Conservation (phyloP, 139 green algal species). For the Diplosphaera chodatii region DNA sequence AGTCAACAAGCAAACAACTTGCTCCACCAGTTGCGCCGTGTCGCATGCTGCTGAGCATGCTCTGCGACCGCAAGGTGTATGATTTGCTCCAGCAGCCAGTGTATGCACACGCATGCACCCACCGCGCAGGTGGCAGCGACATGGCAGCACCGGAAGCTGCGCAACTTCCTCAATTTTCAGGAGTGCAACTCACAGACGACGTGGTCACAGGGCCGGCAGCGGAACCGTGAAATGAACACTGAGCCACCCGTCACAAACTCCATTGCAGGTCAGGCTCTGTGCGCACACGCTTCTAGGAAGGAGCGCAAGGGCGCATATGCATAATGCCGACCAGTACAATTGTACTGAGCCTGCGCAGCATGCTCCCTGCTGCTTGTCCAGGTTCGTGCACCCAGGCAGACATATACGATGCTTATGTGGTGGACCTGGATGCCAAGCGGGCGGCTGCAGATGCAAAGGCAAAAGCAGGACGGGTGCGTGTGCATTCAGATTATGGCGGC, state of each 20-base stretch:
- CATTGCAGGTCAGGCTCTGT: constrained; percentile 49
- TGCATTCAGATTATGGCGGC: no score
- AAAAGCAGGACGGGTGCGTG: constrained; percentile 2
- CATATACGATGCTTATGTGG: constrained; percentile 91
- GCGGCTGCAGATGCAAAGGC: constrained; percentile 55
- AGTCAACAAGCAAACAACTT: no score
- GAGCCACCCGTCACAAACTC: constrained; percentile 65
- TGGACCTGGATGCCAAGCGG: constrained; percentile 69
- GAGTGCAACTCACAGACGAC: constrained; percentile 58
- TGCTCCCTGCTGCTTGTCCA: no score
- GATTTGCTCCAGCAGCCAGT: no score
- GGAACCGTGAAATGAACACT: constrained; percentile 65
- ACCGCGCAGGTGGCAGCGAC: no score
- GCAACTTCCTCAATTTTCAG: constrained; percentile 92
- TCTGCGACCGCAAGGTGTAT: no score
- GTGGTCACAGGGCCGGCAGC: constrained; percentile 15
- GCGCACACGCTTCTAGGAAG: no score
- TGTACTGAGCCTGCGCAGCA: no score
- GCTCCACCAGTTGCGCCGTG: no score
- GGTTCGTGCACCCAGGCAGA: constrained; percentile 73
- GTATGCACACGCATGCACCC: no score
- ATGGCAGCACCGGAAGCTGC: constrained; percentile 59
- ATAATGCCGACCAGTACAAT: background rate
- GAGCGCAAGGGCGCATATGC: background rate
- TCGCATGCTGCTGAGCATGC: no score